These are phyloP conservation scores for Haplosporangium sp. DNA, from an alignment of 371 early-diverging fungal species.

Conservation along the genomic window DNA sequence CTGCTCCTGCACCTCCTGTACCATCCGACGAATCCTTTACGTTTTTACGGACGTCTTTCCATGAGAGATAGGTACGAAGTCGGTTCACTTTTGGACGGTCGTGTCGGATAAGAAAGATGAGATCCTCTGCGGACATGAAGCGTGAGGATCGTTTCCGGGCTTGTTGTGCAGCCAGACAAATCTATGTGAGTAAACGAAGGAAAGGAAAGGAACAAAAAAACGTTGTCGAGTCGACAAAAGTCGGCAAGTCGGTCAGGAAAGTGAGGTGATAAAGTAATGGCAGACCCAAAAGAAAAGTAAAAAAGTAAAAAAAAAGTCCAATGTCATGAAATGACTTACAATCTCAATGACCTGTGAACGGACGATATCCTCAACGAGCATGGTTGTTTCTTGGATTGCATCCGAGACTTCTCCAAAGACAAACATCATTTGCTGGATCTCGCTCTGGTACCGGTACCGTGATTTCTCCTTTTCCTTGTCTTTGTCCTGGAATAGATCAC, in stretches of 20 bases:
- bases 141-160: slow-evolving; percentile 86
- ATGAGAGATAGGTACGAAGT: slow-evolving; percentile 88
- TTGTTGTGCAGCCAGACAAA: slow-evolving; percentile 87
- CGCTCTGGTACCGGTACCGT: slow-evolving; percentile 68
- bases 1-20: slow-evolving; percentile 61
- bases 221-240: no score
- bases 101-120: slow-evolving; percentile 96
- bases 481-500: slow-evolving; percentile 9
- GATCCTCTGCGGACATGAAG: slow-evolving; percentile 90
- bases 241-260: not conserved
- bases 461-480: slow-evolving; percentile 56
- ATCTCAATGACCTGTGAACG: slow-evolving; percentile 95
- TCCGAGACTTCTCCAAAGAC: slow-evolving; percentile 96
- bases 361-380: slow-evolving; percentile 93
- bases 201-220: not conserved
- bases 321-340: slow-evolving; percentile 59
- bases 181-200: slow-evolving; percentile 58
- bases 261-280: no score
- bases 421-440: slow-evolving; percentile 98
- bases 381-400: slow-evolving; percentile 87
- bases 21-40: slow-evolving; percentile 74
- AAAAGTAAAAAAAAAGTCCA: no score
- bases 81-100: slow-evolving; percentile 94
- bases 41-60: slow-evolving; percentile 96
- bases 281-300: no score